Percentiles rank a stretch among this genome's conserved stretches.
Evolutionary conservation across 106 monocot genomes (phyloP).

Genomic region (Phalaenopsis aphrodite): DNA sequence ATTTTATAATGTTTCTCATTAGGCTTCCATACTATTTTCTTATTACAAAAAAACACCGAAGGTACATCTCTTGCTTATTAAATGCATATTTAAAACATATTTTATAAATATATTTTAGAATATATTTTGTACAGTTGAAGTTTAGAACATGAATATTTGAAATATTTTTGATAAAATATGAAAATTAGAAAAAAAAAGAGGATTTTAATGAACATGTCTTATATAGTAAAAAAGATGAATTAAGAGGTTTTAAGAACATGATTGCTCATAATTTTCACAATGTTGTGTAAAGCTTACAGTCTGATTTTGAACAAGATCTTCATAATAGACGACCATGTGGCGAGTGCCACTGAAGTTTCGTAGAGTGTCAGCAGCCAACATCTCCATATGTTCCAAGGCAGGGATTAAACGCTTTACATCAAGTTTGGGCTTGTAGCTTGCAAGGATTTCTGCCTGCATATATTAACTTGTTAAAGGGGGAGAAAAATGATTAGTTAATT

Average conservation of each 20-base stretch:
- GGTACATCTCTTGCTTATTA: too few relatives aligned
- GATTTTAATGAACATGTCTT: neutral
- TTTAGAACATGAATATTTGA: neutral
- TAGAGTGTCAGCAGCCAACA: slow-evolving; percentile 24
- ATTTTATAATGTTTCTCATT: too few relatives aligned
- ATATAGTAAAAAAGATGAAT: too few relatives aligned
- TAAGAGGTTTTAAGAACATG: neutral
- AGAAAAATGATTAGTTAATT: neutral
- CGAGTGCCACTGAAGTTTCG: slow-evolving; percentile 41
- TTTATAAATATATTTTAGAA: too few relatives aligned
- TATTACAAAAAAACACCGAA: too few relatives aligned
- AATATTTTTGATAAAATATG: neutral
- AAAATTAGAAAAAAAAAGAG: neutral
- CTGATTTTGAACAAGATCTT: slow-evolving; percentile 45
- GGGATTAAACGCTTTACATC: slow-evolving; percentile 22
- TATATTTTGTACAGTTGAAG: neutral
- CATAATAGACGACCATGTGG: slow-evolving; percentile 51
- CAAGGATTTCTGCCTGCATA: slow-evolving; percentile 43
- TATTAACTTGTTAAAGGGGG: neutral
- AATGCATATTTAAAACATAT: too few relatives aligned
- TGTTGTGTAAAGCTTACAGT: slow-evolving; percentile 10
- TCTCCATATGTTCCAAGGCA: slow-evolving; percentile 26
- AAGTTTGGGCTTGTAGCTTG: slow-evolving; percentile 36
- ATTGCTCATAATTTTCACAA: neutral
- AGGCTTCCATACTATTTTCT: too few relatives aligned